These are phyloP conservation scores for Cercospora brassicicola DNA, from an alignment of 2,329 filamentous ascomycete genomes.

Conservation along the genomic window DNA sequence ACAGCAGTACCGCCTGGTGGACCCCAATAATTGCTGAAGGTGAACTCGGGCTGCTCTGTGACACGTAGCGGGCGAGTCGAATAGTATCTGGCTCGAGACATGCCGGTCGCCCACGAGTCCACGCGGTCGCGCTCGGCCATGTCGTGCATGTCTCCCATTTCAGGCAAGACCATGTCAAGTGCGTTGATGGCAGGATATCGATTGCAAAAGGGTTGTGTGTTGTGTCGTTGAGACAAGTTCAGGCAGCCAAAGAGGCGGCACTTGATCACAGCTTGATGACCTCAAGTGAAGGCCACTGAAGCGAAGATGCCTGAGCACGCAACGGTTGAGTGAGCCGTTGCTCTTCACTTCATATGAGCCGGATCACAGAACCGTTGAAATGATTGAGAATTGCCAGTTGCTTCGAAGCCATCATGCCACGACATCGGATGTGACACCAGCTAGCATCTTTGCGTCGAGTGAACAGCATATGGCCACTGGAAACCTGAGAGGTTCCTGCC, in stretches of 20 bases:
- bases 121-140: constrained; percentile 4
- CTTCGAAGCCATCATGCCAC: background rate
- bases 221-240: background rate
- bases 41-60: background rate
- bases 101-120: background rate
- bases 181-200: background rate
- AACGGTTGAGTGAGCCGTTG: background rate
- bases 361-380: background rate
- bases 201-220: background rate
- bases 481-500: background rate
- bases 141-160: background rate
- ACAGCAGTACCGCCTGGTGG: background rate
- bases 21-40: background rate
- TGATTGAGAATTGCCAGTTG: background rate
- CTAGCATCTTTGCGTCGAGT: background rate
- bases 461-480: background rate
- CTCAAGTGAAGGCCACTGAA: background rate
- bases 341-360: too few species aligned
- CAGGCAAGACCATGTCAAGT: background rate
- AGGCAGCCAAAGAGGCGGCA: background rate
- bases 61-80: background rate
- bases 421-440: background rate
- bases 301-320: background rate
- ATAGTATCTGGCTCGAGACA: background rate
- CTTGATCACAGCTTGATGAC: background rate